Percentiles rank a stretch among this genome's conserved stretches.
Evolutionary conservation across 2,329 filamentous ascomycete species (phyloP).

Genomic region (Lomentospora prolificans): DNA sequence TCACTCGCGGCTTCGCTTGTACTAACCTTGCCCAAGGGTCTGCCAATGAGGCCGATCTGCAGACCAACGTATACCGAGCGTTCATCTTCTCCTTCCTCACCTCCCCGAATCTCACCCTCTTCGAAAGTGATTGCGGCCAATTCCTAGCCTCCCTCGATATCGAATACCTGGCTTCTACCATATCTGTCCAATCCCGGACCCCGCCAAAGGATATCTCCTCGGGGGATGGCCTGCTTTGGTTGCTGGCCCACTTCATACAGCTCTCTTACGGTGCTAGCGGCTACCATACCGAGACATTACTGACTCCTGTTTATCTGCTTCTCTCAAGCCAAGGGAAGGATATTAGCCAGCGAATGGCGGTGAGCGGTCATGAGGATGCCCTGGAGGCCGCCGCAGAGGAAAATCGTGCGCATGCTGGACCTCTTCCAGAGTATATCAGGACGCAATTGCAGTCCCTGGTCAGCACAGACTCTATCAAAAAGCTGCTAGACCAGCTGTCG

Average conservation of each 20-base stretch:
- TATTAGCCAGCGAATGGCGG: slow-evolving; percentile 35
- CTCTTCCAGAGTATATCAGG: slow-evolving; percentile 43
- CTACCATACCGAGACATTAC: slow-evolving; percentile 21
- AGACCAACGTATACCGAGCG: slow-evolving; percentile 21
- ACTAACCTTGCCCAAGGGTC: not conserved
- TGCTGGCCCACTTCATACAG: slow-evolving; percentile 56
- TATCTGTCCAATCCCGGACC: slow-evolving; percentile 26
- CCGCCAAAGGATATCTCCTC: slow-evolving; percentile 16
- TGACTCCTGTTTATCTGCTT: slow-evolving; percentile 44
- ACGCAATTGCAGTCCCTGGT: slow-evolving; percentile 58
- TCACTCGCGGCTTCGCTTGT: not conserved
- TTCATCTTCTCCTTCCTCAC: slow-evolving; percentile 30
- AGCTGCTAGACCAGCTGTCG: slow-evolving; percentile 38
- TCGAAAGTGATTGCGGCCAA: slow-evolving; percentile 28
- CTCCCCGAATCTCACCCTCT: slow-evolving; percentile 23
- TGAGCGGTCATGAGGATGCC: not conserved
- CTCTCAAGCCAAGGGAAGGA: slow-evolving; percentile 41
- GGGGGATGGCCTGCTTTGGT: slow-evolving; percentile 44
- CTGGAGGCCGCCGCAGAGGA: not conserved
- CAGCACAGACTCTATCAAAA: slow-evolving; percentile 59
- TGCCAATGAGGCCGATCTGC: not conserved
- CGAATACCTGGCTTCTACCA: slow-evolving; percentile 29
- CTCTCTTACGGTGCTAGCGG: slow-evolving; percentile 14
- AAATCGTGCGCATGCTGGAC: slow-evolving; percentile 17
- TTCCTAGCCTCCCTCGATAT: slow-evolving; percentile 29